Base-by-base conservation (phyloP, 176 grass and related monocot species). In the Cenchrus fungigraminus region DNA sequence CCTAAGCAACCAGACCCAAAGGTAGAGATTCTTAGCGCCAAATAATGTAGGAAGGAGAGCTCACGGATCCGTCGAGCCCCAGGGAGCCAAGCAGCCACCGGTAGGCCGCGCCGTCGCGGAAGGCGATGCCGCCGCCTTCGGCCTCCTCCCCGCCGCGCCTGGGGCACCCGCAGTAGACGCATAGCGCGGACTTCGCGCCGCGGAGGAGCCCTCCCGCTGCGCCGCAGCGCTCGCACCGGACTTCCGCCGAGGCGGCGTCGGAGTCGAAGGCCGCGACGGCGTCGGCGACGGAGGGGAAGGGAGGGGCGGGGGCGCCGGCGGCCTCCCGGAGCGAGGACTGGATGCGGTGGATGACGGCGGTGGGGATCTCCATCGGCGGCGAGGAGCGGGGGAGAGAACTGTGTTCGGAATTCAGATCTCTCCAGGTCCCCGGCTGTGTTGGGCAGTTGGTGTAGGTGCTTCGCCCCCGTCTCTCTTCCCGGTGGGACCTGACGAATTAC, bases 41-140 rank as follows among this genome's bases (percentile, higher is more conserved):
- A 68, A 49, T 19, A 50, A 73, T 22, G 49, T 31, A 12, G 71
- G 57, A 10, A 75, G 25, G 60, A 84, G 55, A 29, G 76, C 94
- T 94, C 85, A 97, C 91, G 19, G 94, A 94, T 92, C 91, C 94
- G 74, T 94, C 85, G 14, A 94, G 71, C 53, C 91, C 85, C 14
- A 94, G 89, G 29, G 85, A 90, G 51, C 79, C 80, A 28, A 97
- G 89, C 65, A 94, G n/a, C 90, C 87, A 87, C 71, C 53, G 77
- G 79, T 79, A 92, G 19, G 89, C 87, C 51, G 46, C 32, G 7
- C 87, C 75, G 22, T 19, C 68, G 50, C 49, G 62, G 74, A 97
- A 97, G 71, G 90, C 86, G 73, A 94, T 73, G 55, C 75, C 85
- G 42, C 65, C 78, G 49, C 55, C 76, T 42, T 55, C 68, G 54